Percentiles rank a stretch among this genome's conserved stretches.
Conservation (phyloP, 2,329 filamentous ascomycete genomes). For the Venturia oleaginea region DNA sequence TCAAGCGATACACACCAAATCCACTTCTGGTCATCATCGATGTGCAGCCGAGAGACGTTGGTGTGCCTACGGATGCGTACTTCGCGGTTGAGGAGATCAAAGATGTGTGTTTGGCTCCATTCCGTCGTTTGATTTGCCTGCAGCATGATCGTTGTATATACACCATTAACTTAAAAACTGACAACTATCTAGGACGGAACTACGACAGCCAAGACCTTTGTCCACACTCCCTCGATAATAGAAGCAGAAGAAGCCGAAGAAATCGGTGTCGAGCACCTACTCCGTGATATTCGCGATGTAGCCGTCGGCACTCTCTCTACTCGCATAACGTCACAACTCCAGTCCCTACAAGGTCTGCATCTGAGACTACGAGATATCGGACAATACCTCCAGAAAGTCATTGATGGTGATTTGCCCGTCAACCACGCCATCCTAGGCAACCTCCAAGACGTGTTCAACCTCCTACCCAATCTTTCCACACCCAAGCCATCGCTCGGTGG, state of each 20-base stretch:
- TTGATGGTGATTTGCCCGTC: conserved; percentile 83
- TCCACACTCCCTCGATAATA: conserved; percentile 96
- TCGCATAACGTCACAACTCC: conserved; percentile 92
- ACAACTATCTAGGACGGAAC: conserved; percentile 67
- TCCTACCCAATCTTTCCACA: conserved; percentile 89
- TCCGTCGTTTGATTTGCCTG: conserved; percentile 8
- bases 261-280: conserved; percentile 94
- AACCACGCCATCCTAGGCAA: conserved; percentile 97
- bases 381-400: conserved; percentile 88
- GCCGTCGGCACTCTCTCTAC: conserved; percentile 94
- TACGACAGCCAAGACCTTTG: conserved; percentile 92
- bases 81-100: conserved; percentile 99
- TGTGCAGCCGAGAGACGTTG: conserved; percentile 95
- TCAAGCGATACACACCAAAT: conserved; percentile 98
- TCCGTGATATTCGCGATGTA: conserved; percentile 96
- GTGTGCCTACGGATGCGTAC: conserved; percentile 96
- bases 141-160: not conserved
- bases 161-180: conserved; percentile 3
- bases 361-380: conserved; percentile 91
- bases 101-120: conserved; percentile 57
- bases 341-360: conserved; percentile 93
- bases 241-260: conserved; percentile 98
- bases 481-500: conserved; percentile 53
- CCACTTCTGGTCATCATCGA: conserved; percentile 96
- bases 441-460: conserved; percentile 98